Percentiles rank a stretch among this genome's conserved stretches.
phyloP scores from a whole-genome alignment of 2,329 filamentous ascomycete species.

The Monilinia aucupariae region DNA sequence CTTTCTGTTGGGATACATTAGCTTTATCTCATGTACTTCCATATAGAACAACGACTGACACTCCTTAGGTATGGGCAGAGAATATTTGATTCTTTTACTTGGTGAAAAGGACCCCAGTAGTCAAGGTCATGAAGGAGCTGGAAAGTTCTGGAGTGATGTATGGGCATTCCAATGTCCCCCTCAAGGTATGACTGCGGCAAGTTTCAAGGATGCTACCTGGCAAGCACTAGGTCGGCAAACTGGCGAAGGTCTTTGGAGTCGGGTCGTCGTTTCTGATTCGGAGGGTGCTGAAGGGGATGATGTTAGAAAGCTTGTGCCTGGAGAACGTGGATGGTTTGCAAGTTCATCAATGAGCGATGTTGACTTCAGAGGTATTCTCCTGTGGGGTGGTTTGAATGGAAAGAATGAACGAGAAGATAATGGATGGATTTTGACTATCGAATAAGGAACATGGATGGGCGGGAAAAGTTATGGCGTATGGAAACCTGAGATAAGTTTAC shows the following conservation, averaged over 20 bases:
- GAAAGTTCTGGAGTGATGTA: conserved; percentile 53
- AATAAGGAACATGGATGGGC: conserved; percentile 21
- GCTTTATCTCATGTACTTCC: not conserved
- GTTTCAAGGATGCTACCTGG: conserved; percentile 50
- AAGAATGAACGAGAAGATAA: conserved; percentile 50
- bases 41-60: not conserved
- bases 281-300: conserved; percentile 42
- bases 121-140: conserved; percentile 46
- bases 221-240: conserved; percentile 48
- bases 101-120: conserved; percentile 50
- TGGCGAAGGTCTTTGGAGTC: conserved; percentile 55
- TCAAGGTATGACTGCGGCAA: conserved; percentile 48
- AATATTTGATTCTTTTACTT: conserved; percentile 58
- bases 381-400: conserved; percentile 55
- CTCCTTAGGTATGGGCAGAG: conserved; percentile 43
- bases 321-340: conserved; percentile 52
- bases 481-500: not conserved
- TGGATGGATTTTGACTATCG: conserved; percentile 59
- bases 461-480: not conserved
- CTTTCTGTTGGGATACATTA: not conserved
- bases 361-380: conserved; percentile 53
- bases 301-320: conserved; percentile 43
- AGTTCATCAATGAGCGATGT: conserved; percentile 52
- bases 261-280: conserved; percentile 46
- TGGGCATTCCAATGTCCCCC: conserved; percentile 60